A percentile compares a stretch with the other conserved stretches of the same genome.
These are phyloP conservation scores for Craterostigma plantagineum DNA, from an alignment of 257 asterid genomes.

Conservation along the genomic window DNA sequence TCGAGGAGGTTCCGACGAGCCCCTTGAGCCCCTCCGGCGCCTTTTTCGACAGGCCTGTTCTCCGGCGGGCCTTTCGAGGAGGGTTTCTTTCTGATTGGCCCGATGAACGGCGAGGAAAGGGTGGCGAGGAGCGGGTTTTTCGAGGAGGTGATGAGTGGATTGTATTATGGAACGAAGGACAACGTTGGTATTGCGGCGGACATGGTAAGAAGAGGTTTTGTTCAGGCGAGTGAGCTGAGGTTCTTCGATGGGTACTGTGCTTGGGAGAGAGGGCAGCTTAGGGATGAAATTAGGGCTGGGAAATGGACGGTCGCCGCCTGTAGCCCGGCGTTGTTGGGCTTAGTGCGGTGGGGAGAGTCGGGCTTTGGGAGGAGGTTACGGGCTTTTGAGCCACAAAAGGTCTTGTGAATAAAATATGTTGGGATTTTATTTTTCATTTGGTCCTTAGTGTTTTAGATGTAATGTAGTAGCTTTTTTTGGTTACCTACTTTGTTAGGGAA, in stretches of 20 bases:
- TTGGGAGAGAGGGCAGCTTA: constrained; percentile 53
- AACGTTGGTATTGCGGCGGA: constrained; percentile 70
- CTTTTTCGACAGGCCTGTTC: constrained; percentile 56
- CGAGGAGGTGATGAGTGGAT: constrained; percentile 65
- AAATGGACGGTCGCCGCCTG: constrained; percentile 83
- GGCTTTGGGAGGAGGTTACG: constrained; percentile 74
- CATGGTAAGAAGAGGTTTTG: constrained; percentile 52
- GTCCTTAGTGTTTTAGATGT: too few species aligned
- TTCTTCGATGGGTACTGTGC: constrained; percentile 83
- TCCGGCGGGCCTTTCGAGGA: constrained; percentile 88
- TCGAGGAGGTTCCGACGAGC: constrained; percentile 53
- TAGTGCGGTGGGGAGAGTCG: constrained; percentile 26
- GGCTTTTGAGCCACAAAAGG: constrained; percentile 55
- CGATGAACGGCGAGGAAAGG: constrained; percentile 19
- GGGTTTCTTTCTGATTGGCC: constrained; percentile 43
- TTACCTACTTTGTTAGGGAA: too few species aligned
- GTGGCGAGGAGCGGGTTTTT: constrained; percentile 35
- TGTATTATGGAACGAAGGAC: constrained; percentile 61
- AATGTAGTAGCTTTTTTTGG: too few species aligned
- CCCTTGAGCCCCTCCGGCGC: constrained; percentile 27
- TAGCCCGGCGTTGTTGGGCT: constrained; percentile 43
- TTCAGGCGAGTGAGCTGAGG: constrained; percentile 33
- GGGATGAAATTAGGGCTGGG: constrained; percentile 61
- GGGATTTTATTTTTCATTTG: too few species aligned
- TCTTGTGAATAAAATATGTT: constrained; percentile 20